Evolutionary conservation across 768 basidiomycete species (phyloP), one percentile per base, ranked within the genome.

Genomic region (Trametes villosa): DNA sequence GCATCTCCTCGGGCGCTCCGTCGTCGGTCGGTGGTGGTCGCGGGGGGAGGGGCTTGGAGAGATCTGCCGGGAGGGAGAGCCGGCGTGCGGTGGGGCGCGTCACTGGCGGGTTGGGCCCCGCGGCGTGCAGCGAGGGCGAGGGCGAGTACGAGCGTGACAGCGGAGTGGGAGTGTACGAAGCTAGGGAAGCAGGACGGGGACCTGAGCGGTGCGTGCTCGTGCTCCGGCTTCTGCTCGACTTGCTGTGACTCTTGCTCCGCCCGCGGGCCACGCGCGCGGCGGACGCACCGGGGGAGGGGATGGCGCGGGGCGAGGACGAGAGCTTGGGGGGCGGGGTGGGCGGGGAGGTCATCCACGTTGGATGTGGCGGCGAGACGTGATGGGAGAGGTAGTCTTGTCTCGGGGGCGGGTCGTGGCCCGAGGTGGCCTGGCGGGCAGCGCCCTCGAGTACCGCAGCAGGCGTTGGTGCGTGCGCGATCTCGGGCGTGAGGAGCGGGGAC

Each of bases 291-390:
- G 53, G 22, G 17, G 60, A 47, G 38, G 3, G 76, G 76, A 53
- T 76, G 75, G 50, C 77, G 79, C 59, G 76, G 59, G 60, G 72
- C 67, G 65, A 76, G 78, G 52, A 15, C 22, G 58, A 26, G 30
- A 24, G 30, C 29, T 63, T 67, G 57, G 78, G 73, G 22, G 83
- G 83, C 36, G 85, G 84, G 12, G 85, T 85, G 27, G 84, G 84
- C 27, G 83, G 85, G 11, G 81, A 83, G 15, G 84, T 80, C 42
- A 79, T 82, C 84, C 85, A 85, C 49, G 79, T 83, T 44, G 84
- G 83, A 3, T 81, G 72, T 34, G 73, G 65, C 40, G 58, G 34
- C 24, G 57, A 31, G 33, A 49, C 26, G 30, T 49, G 59, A 54
- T 61, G 56, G 34, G 59, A 57, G 45, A 57, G 50, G 51, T 56